These are phyloP conservation scores for Theileria annulata DNA, from an alignment of 169 alveolate genomes.

Conservation along the genomic window DNA sequence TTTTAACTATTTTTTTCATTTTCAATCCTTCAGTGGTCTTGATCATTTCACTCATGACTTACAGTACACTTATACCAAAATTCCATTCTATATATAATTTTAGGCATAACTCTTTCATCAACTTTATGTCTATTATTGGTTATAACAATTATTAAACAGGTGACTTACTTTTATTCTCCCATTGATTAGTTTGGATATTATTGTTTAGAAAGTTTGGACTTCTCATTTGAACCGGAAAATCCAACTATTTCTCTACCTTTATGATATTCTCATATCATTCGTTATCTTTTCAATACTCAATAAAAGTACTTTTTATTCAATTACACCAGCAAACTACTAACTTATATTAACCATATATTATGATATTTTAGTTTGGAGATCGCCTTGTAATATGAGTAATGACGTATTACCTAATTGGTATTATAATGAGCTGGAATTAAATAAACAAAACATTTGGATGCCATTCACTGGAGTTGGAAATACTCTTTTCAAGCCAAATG, in stretches of 20 bases:
- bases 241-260: constrained; percentile 11
- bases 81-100: neutral
- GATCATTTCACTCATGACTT: constrained; percentile 40
- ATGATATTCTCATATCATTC: constrained; percentile 32
- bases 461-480: constrained; percentile 56
- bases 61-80: constrained; percentile 24
- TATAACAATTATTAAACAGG: constrained; percentile 16
- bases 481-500: constrained; percentile 2
- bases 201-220: constrained; percentile 36
- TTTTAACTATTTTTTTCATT: constrained; percentile 15
- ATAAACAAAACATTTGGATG: constrained; percentile 53
- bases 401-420: constrained; percentile 2
- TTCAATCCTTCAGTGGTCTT: constrained; percentile 40
- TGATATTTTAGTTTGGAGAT: constrained; percentile 43
- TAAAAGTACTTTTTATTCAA: constrained; percentile 8
- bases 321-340: neutral
- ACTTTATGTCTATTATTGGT: constrained; percentile 22
- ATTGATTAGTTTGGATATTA: neutral
- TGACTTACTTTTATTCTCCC: neutral
- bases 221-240: constrained; percentile 1
- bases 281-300: constrained; percentile 24
- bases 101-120: constrained; percentile 46
- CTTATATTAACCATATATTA: too few relatives aligned
- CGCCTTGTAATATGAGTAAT: constrained; percentile 23
- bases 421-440: constrained; percentile 3